Percentiles rank a stretch among this genome's conserved stretches.
Conservation (phyloP, 2,329 filamentous ascomycete species). For the Lecanosticta acicola region DNA sequence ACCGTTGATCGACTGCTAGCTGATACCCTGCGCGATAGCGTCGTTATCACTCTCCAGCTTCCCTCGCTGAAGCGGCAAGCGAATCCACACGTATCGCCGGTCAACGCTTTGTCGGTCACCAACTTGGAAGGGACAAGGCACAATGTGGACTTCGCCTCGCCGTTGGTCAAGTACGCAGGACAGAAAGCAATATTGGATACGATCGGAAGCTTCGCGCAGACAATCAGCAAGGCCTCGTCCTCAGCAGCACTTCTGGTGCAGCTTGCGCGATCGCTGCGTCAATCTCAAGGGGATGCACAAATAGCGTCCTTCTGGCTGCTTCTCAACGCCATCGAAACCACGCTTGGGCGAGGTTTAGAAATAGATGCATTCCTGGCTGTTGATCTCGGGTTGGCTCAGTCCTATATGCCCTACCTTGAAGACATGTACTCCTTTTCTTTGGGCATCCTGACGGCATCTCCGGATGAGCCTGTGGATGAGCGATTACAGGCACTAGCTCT, state of each 20-base stretch:
- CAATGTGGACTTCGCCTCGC: conserved; percentile 15
- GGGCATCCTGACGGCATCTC: conserved; percentile 48
- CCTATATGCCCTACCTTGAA: conserved; percentile 37
- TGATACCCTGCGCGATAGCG: conserved; percentile 67
- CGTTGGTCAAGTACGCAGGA: conserved; percentile 25
- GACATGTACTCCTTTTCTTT: conserved; percentile 68
- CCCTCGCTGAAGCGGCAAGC: conserved; percentile 14
- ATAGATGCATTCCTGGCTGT: conserved; percentile 58
- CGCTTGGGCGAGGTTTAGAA: conserved; percentile 47
- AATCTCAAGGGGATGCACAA: conserved; percentile 53
- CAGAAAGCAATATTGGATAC: conserved; percentile 24
- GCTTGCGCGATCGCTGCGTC: conserved; percentile 49
- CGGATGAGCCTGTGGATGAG: conserved; percentile 54
- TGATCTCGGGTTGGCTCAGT: conserved; percentile 1
- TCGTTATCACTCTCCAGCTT: conserved; percentile 47
- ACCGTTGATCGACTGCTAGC: conserved; percentile 63
- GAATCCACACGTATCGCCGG: conserved; percentile 20
- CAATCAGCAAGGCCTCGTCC: conserved; percentile 35
- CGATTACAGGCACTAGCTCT: conserved; percentile 71
- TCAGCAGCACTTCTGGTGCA: conserved; percentile 61
- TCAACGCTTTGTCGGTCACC: conserved; percentile 13
- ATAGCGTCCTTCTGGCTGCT: conserved; percentile 76
- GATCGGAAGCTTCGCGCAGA: conserved; percentile 35
- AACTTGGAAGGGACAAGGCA: conserved; percentile 3
- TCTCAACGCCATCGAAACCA: conserved; percentile 62